Evolutionary conservation across 495 filamentous ascomycete species (phyloP), one percentile per base, ranked within the genome.

Genomic region (Chlorociboria aeruginascens): DNA sequence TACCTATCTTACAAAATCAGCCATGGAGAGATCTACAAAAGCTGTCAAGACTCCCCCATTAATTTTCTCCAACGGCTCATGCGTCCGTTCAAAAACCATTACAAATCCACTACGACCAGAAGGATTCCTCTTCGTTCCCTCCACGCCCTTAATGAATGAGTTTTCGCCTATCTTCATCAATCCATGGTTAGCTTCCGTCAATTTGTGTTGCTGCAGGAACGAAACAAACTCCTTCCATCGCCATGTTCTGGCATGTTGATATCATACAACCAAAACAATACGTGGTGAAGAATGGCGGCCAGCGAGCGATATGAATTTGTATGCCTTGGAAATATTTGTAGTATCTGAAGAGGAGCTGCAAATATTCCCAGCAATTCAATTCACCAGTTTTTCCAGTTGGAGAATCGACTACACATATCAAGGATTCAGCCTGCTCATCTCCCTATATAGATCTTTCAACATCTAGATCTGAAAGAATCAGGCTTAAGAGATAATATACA

Each of bases 391-490:
- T 66, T 8, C 69, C 53, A 32, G 61, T 60, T 7, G 68, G 54
- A 3, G 66, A 55, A 20, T 74, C 64, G 0, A 54, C 68, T 1
- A 80, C 77, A 40, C 58, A 65, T 0, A 38, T 31, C 8, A 74
- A 43, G 45, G 60, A 65, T 10, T 58, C 55, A 7, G 64, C 60
- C 17, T 68, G 62, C 0, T 68, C 73, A 53, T 83, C 77, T 0
- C 78, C 77, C 42, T 74, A 81, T 31, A 81, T 61, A 0, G 76
- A 77, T 6, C 77, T 69, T 56, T 83, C 78, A 67, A 80, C 72
- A 48, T 25, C 20, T 25, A 25, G 20, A 25, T 25, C 20, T 25
- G 20, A 25, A 2, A 25, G 20, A 4, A 25, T 2, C 20, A 2
- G 20, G 1, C 4, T 25, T 4, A 25, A 4, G 4, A 25, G 1